Base-by-base conservation (phyloP, 805 yeast genomes). In the Komagataella populi region DNA sequence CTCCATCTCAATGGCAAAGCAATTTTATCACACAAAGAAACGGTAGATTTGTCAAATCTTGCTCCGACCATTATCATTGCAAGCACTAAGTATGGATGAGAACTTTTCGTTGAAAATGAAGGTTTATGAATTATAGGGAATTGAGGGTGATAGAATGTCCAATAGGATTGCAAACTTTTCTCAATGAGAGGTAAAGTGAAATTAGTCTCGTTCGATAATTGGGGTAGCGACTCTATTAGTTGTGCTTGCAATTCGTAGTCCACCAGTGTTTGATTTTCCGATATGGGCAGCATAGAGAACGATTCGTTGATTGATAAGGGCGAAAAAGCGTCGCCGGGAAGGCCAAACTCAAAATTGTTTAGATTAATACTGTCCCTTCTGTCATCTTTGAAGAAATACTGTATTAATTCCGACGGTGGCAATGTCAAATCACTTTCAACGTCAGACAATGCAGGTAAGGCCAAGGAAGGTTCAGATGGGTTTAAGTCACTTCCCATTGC, bases 1-100 rank as follows among this genome's bases (percentile, higher is more conserved):
- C 64, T 57, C 64, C 69, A 76, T 23, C 80, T 59, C 22, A 76
- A 59, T 0, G 79, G 78, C 3, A 53, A 59, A 0, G 76, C 74
- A 4, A 75, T 63, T 50, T n/a, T 63, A 45, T 61, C 57, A 49
- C 70, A 61, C 4, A 73, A 61, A 23, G 55, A 50, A 10, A 51
- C 53, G 45, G 52, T 52, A 49, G 49, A 47, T 48, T 16, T 45
- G 4, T 56, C 50, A 44, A 53, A 52, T 12, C 59, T 69, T 16
- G 81, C 74, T 6, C 85, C 86, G 20, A 77, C 68, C 63, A 79
- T 63, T 1, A 80, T 70, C 80, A 83, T 76, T 4, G 81, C 61
- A 3, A 80, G 60, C 7, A 82, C 55, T 16, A 83, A 61, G 17
- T 80, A 67, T 0, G 81, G 79, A 6, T 77, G 77, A 7, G 78